phyloP scores from a whole-genome alignment of 2,329 filamentous ascomycete species.

The Cercospora brassicicola region DNA sequence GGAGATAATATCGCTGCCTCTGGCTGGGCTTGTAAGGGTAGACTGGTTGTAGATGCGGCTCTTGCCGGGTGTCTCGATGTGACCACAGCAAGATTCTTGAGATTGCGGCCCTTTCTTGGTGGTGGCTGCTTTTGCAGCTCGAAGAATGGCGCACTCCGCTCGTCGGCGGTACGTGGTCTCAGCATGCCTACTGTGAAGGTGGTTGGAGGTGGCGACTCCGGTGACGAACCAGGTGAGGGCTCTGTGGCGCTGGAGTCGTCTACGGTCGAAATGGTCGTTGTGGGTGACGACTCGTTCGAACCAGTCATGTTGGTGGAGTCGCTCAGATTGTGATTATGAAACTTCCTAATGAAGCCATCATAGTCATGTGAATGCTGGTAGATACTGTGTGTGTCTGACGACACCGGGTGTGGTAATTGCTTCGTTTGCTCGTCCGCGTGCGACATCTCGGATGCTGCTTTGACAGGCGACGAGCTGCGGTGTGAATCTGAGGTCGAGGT shows the following conservation, averaged over 20 bases:
- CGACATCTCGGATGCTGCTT: slow-evolving; percentile 30
- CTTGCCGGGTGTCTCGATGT: slow-evolving; percentile 53
- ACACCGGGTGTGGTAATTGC: slow-evolving; percentile 27
- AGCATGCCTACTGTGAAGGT: slow-evolving; percentile 63
- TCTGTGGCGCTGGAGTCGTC: slow-evolving; percentile 89
- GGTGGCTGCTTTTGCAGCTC: slow-evolving; percentile 51
- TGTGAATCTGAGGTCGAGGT: neutral
- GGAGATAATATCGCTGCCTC: slow-evolving; percentile 62
- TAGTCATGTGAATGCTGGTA: slow-evolving; percentile 26
- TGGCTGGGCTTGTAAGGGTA: slow-evolving; percentile 53
- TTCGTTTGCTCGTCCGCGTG: slow-evolving; percentile 29
- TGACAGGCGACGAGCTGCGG: neutral
- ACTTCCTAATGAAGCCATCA: slow-evolving; percentile 33
- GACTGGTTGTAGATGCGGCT: slow-evolving; percentile 53
- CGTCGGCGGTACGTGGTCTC: slow-evolving; percentile 51
- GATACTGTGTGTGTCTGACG: slow-evolving; percentile 10
- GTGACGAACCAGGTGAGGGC: slow-evolving; percentile 85
- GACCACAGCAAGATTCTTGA: slow-evolving; percentile 81
- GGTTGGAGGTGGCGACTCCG: slow-evolving; percentile 76
- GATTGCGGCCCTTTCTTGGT: slow-evolving; percentile 71
- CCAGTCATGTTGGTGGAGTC: slow-evolving; percentile 76
- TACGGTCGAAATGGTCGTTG: slow-evolving; percentile 87
- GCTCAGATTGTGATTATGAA: slow-evolving; percentile 71
- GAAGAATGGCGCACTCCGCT: slow-evolving; percentile 56
- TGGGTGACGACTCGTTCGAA: slow-evolving; percentile 91